A percentile compares a stretch with the other conserved stretches of the same genome.
Evolutionary conservation across 768 basidiomycete genomes (phyloP).

Genomic region (Suillus subluteus): DNA sequence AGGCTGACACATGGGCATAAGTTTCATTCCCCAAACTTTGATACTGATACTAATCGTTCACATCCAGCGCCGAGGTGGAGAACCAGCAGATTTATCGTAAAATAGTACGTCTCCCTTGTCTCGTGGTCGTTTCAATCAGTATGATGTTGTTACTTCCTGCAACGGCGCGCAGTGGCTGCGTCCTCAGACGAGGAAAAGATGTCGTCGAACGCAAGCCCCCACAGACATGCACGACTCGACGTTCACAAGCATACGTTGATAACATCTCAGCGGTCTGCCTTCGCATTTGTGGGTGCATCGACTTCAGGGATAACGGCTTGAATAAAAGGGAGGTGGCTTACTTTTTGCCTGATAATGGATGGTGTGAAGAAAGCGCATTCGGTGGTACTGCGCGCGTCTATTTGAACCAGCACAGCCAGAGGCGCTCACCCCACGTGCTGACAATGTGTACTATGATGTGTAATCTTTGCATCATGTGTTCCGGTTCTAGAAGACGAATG

Average conservation of each 20-base stretch:
- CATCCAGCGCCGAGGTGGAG: conserved; percentile 82
- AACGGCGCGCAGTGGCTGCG: conserved; percentile 62
- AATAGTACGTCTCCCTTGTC: conserved; percentile 37
- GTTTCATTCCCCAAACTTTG: background rate
- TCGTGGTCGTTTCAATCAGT: conserved; percentile 1
- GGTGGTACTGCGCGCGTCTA: background rate
- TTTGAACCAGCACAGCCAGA: background rate
- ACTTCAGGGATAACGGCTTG: background rate
- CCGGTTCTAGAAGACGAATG: background rate
- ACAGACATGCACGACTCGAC: conserved; percentile 66
- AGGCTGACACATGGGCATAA: too few species aligned
- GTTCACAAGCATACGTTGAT: conserved; percentile 87
- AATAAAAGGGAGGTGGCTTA: background rate
- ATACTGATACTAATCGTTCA: conserved; percentile 62
- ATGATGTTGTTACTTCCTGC: background rate
- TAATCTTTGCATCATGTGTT: background rate
- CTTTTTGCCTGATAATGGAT: background rate
- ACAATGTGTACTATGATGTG: background rate
- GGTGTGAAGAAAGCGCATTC: background rate
- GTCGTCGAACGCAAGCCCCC: conserved; percentile 80
- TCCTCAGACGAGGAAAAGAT: conserved; percentile 92
- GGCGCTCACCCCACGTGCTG: background rate
- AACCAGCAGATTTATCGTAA: conserved; percentile 88
- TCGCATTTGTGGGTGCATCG: conserved; percentile 61
- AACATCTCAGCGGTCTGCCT: conserved; percentile 74